These are phyloP conservation scores for Botryotinia calthae DNA, from an alignment of 2,329 filamentous ascomycete genomes.

Conservation along the genomic window DNA sequence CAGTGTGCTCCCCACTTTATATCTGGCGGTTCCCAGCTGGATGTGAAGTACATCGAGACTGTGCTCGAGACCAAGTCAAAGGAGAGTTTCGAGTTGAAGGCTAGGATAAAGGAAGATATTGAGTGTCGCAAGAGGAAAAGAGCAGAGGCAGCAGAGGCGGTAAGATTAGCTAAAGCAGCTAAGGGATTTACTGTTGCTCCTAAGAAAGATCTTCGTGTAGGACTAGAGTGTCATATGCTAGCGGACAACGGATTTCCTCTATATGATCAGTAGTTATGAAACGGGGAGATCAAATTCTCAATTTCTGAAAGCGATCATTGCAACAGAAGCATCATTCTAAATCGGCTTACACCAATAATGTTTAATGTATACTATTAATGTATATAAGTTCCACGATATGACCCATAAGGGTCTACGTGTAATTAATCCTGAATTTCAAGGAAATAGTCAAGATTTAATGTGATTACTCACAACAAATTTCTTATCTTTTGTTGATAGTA, in stretches of 20 bases:
- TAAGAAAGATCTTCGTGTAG: neutral
- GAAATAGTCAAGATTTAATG: neutral
- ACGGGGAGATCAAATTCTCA: neutral
- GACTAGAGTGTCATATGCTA: neutral
- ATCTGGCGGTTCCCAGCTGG: neutral
- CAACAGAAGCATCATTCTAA: neutral
- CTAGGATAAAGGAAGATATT: neutral
- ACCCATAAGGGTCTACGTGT: neutral
- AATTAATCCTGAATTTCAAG: neutral
- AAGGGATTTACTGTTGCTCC: neutral
- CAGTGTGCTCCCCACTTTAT: rapidly evolving
- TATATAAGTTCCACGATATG: neutral
- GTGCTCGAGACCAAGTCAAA: neutral
- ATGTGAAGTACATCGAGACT: neutral
- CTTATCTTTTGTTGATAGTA: neutral
- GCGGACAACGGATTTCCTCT: rapidly evolving
- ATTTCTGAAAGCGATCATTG: neutral
- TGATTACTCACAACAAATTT: neutral
- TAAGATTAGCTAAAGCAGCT: neutral
- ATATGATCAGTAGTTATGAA: neutral
- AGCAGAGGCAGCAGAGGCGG: neutral
- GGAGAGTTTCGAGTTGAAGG: neutral
- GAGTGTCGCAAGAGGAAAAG: neutral
- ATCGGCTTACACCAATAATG: neutral
- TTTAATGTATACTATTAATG: neutral